Conservation (phyloP, 2,329 filamentous ascomycete species). For the Sclerotinia glacialis region DNA sequence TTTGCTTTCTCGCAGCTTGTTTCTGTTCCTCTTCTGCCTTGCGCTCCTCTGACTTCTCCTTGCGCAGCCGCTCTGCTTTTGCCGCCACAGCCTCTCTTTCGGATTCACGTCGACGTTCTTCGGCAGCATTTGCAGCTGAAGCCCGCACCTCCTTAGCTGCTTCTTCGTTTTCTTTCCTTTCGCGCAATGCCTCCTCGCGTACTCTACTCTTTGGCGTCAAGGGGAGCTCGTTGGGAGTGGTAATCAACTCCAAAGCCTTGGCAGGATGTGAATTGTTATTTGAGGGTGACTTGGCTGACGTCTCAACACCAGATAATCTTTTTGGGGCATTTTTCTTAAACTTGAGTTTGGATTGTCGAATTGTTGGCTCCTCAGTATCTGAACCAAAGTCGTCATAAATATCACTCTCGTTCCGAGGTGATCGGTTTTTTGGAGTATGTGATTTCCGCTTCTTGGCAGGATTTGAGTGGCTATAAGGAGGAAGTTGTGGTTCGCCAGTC, state of each 20-base stretch:
- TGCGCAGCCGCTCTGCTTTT: conserved; percentile 26
- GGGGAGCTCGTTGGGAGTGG: conserved; percentile 29
- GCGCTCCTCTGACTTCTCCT: conserved; percentile 25
- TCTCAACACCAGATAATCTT: conserved; percentile 26
- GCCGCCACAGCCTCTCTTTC: conserved; percentile 28
- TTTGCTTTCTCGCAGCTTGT: conserved; percentile 23
- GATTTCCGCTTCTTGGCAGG: conserved; percentile 23
- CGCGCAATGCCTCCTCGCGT: conserved; percentile 25
- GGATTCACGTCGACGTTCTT: conserved; percentile 27
- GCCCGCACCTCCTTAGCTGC: conserved; percentile 25
- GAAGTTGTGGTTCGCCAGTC: conserved; percentile 26
- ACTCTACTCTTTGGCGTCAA: conserved; percentile 34
- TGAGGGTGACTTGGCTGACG: conserved; percentile 28
- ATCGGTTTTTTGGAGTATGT: background rate
- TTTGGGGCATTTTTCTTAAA: conserved; percentile 25
- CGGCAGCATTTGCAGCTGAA: conserved; percentile 30
- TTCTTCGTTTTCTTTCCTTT: conserved; percentile 26
- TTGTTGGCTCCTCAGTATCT: conserved; percentile 27
- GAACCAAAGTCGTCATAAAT: conserved; percentile 35
- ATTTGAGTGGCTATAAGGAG: conserved; percentile 17
- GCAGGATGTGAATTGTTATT: conserved; percentile 25
- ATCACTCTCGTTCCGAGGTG: conserved; percentile 23
- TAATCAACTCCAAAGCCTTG: conserved; percentile 19
- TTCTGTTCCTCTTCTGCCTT: conserved; percentile 26
- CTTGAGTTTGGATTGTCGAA: conserved; percentile 29